These are phyloP conservation scores for Zygotorulaspora chibaensis DNA, from an alignment of 805 yeast genomes.

Conservation along the genomic window DNA sequence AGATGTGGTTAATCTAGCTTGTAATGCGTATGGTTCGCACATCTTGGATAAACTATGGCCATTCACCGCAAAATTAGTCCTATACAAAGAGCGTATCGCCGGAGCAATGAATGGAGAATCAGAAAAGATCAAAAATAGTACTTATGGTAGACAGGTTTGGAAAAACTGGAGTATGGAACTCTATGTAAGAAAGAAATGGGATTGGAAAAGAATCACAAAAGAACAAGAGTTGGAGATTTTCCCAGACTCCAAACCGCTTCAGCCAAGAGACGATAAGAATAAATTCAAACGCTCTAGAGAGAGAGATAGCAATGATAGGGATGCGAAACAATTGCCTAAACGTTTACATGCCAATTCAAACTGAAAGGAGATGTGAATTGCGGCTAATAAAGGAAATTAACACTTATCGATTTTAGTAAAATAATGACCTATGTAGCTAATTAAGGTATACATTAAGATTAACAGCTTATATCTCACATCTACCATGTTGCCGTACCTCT, in stretches of 20 bases:
- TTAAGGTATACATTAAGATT: no score
- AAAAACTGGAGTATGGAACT: conserved; percentile 89
- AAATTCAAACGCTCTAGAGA: conserved; percentile 7
- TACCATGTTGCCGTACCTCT: conserved; percentile 51
- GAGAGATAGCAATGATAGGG: conserved; percentile 1
- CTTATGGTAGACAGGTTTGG: conserved; percentile 90
- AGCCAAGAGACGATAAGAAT: conserved; percentile 19
- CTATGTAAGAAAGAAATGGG: conserved; percentile 65
- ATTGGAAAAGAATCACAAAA: conserved; percentile 71
- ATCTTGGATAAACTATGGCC: conserved; percentile 80
- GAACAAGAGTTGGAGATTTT: conserved; percentile 44
- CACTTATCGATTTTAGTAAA: not conserved
- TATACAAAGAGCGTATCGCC: conserved; percentile 84
- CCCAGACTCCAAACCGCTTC: conserved; percentile 35
- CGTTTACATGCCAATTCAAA: conserved; percentile 3
- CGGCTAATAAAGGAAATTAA: not conserved
- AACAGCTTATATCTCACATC: conserved; percentile 4
- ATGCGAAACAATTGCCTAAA: conserved; percentile 5
- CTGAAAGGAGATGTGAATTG: not conserved
- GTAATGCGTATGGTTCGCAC: conserved; percentile 90
- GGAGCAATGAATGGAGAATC: conserved; percentile 54
- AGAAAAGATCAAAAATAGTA: conserved; percentile 73
- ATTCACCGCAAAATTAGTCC: conserved; percentile 70
- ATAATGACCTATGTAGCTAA: no score
- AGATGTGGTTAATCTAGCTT: conserved; percentile 55